Percentiles rank a stretch among this genome's conserved stretches.
These are phyloP conservation scores for Clonostachys rhizophaga DNA, from an alignment of 2,329 filamentous ascomycete species.

Conservation along the genomic window DNA sequence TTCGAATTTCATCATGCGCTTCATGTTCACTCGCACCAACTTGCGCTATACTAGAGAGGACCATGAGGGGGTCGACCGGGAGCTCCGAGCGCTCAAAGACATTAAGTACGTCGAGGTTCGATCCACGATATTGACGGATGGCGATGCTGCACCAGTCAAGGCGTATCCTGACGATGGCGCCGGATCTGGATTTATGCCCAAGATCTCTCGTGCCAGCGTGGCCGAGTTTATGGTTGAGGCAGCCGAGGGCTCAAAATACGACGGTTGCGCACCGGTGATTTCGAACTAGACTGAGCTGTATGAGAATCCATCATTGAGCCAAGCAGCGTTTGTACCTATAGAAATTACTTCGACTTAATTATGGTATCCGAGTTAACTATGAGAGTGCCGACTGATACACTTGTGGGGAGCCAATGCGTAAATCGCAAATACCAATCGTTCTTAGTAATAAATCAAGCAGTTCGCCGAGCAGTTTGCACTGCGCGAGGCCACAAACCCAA, in stretches of 20 bases:
- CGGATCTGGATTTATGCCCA: conserved; percentile 30
- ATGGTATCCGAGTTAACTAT: too few species aligned
- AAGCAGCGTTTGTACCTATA: too few species aligned
- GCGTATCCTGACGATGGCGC: conserved; percentile 30
- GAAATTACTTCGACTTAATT: too few species aligned
- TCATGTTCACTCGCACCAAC: conserved; percentile 34
- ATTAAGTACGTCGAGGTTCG: conserved; percentile 27
- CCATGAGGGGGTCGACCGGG: conserved; percentile 35
- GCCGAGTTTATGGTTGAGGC: conserved; percentile 36
- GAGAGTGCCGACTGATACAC: too few species aligned
- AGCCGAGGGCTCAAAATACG: conserved; percentile 27
- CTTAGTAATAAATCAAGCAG: too few species aligned
- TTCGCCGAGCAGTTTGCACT: too few species aligned
- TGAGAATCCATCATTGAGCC: too few species aligned
- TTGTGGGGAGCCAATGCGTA: too few species aligned
- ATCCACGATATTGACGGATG: conserved; percentile 34
- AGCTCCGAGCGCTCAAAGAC: conserved; percentile 16
- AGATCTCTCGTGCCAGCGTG: conserved; percentile 27
- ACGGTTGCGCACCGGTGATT: conserved; percentile 34
- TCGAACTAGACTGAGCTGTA: conserved; percentile 18
- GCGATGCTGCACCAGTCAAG: conserved; percentile 23
- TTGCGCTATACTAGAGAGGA: conserved; percentile 38
- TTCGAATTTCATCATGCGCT: conserved; percentile 30
- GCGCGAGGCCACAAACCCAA: too few species aligned
- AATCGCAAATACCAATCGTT: too few species aligned